Evolutionary conservation across 2,329 filamentous ascomycete genomes (phyloP), one percentile per base, ranked within the genome.

Genomic region (Chaetothyriales sp.): DNA sequence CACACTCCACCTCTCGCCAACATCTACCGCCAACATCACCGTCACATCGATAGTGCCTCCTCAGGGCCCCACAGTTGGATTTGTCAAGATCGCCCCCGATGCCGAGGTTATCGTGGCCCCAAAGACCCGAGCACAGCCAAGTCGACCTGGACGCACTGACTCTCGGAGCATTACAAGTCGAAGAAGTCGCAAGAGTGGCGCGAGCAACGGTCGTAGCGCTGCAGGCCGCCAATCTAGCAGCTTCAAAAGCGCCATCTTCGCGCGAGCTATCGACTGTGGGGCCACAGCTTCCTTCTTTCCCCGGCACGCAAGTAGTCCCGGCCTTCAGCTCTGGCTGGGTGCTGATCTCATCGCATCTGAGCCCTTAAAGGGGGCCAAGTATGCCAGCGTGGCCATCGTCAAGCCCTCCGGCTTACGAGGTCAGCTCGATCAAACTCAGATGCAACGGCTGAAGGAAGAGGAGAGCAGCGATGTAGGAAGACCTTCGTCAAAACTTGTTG

Each of bases 21-120:
- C 90, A 0, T 95, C 90, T 2, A 95, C 90, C 1, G 94, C 92
- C 8, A 95, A 89, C 63, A 89, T 98, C 56, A 82, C 82, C 51
- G 79, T 97, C 7, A 81, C 87, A 5, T 89, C 87, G 1, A 73
- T 98, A n/a, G 81, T 84, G 1, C 92, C 92, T 1, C 73, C 81
- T 0, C 81, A 82, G 3, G 68, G 85, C 1, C 72, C 79, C 2
- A 78, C 82, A 47, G 77, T 80, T 1, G 77, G 86, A 0, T 98
- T 98, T 65, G 88, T 86, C 22, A 97, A 95, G 68, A 86, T 98
- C 48, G 85, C 87, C 0, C 86, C 89, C 0, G 89, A 97, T 65
- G 90, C 90, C 19, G 92, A 98, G 69, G 89, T 98, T 48, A 94
- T 97, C 58, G 92, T 98, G 54, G 92, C 92, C 2, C 92, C 92